A percentile compares a stretch with the other conserved stretches of the same genome.
These are phyloP conservation scores for Grosmannia clavigera DNA, from an alignment of 2,329 filamentous ascomycete genomes.

Conservation along the genomic window DNA sequence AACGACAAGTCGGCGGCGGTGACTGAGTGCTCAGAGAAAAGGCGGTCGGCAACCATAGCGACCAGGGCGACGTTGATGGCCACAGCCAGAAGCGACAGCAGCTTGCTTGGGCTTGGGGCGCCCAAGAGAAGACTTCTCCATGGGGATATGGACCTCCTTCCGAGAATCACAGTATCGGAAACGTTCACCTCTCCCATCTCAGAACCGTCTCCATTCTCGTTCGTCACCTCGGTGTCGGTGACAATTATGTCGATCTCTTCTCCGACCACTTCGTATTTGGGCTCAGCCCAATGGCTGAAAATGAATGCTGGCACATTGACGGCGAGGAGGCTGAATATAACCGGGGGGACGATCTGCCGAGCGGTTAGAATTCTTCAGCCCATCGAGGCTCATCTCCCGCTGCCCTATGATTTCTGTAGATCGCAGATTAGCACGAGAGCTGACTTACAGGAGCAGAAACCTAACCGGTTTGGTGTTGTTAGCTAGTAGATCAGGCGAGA, in stretches of 20 bases:
- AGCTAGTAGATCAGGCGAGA: not conserved
- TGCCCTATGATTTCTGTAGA: not conserved
- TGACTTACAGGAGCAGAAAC: constrained; percentile 24
- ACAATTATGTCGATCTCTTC: constrained; percentile 47
- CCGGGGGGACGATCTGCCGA: constrained; percentile 13
- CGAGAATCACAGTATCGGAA: constrained; percentile 47
- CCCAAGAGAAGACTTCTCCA: constrained; percentile 62
- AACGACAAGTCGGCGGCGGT: constrained; percentile 69
- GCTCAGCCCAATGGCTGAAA: constrained; percentile 41
- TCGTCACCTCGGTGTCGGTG: constrained; percentile 29
- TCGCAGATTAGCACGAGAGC: too few species aligned
- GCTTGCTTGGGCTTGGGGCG: constrained; percentile 56
- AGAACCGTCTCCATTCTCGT: constrained; percentile 19
- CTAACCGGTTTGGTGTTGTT: constrained; percentile 8
- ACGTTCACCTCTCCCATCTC: constrained; percentile 44
- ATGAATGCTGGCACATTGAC: constrained; percentile 55
- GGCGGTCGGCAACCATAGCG: constrained; percentile 60
- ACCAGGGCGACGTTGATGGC: constrained; percentile 60
- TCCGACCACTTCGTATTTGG: constrained; percentile 45
- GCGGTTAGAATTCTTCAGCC: not conserved
- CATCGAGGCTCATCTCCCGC: not conserved
- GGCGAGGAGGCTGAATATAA: constrained; percentile 49
- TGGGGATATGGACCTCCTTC: constrained; percentile 42
- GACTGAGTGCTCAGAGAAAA: constrained; percentile 64
- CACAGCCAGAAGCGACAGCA: constrained; percentile 55